These are phyloP conservation scores for Aspergillus vadensis DNA, from an alignment of 2,329 filamentous ascomycete genomes.

Conservation along the genomic window DNA sequence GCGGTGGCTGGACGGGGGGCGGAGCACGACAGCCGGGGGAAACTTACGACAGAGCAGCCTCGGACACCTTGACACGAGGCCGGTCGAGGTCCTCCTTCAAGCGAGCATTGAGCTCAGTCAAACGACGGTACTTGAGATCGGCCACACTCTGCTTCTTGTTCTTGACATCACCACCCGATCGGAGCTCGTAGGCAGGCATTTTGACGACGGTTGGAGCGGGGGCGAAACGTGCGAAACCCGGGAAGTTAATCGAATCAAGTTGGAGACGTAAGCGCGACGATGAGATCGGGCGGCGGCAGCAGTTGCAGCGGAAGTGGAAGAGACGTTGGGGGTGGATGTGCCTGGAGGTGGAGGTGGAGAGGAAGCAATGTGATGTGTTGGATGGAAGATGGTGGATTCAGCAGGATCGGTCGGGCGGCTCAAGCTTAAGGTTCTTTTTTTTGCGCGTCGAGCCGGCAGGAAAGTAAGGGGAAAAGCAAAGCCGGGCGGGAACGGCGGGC, in stretches of 20 bases:
- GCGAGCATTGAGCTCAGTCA: constrained; percentile 96
- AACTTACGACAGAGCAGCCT: constrained; percentile 80
- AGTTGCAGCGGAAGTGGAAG: constrained; percentile 10
- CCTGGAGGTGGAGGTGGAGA: not conserved
- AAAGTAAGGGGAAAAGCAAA: constrained; percentile 16
- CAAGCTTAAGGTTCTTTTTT: constrained; percentile 13
- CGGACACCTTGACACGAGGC: constrained; percentile 92
- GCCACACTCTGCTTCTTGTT: constrained; percentile 99
- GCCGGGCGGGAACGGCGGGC: constrained; percentile 5
- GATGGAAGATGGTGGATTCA: not conserved
- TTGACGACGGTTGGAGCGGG: constrained; percentile 22
- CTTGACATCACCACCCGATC: constrained; percentile 65
- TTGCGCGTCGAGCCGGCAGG: constrained; percentile 17
- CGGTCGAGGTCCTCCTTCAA: constrained; percentile 94
- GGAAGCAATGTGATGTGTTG: not conserved
- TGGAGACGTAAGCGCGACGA: not conserved
- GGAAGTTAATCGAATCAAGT: constrained; percentile 1
- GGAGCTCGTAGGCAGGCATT: constrained; percentile 67
- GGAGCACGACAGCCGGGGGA: constrained; percentile 14
- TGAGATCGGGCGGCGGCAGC: constrained; percentile 30
- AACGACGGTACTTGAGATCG: constrained; percentile 90
- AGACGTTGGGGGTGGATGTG: constrained; percentile 3
- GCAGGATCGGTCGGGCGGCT: constrained; percentile 5
- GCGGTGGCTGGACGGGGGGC: constrained; percentile 7
- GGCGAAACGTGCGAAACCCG: not conserved